Percentiles rank a stretch among this genome's conserved stretches.
Conservation (phyloP, 805 yeast genomes). For the Isabelozyma rhagii region DNA sequence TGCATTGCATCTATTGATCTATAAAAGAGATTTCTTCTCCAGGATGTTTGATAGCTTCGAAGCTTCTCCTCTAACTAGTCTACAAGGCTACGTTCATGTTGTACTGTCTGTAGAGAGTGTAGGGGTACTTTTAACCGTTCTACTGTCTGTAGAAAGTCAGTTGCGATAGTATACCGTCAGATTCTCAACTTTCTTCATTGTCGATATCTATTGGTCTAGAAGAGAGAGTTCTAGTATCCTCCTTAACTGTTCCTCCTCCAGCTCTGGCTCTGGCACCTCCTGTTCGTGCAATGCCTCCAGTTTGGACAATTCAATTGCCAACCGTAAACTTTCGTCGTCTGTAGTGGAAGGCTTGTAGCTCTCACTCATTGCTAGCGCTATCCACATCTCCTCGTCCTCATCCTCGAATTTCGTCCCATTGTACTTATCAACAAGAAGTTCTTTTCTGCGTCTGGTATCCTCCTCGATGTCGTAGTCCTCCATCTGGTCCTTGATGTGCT, state of each 20-base stretch:
- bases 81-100: too few relatives aligned
- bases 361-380: constrained; percentile 42
- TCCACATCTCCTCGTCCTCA: constrained; percentile 38
- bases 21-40: too few relatives aligned
- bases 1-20: too few relatives aligned
- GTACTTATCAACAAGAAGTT: constrained; percentile 37
- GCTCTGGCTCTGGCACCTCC: background rate
- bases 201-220: background rate
- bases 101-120: too few relatives aligned
- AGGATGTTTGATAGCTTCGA: too few relatives aligned
- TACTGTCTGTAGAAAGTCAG: too few relatives aligned
- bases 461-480: constrained; percentile 34
- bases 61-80: too few relatives aligned
- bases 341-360: constrained; percentile 10
- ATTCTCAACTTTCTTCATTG: too few relatives aligned
- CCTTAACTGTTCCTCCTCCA: constrained; percentile 13
- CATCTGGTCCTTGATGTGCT: constrained; percentile 29
- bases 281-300: background rate
- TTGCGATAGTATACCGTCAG: too few relatives aligned
- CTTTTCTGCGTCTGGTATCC: constrained; percentile 17
- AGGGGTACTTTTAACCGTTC: too few relatives aligned
- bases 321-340: constrained; percentile 28
- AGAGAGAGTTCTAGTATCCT: constrained; percentile 15
- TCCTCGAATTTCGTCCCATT: constrained; percentile 38
- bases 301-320: constrained; percentile 17